Evolutionary conservation across 148 eudicot species (phyloP).

Genomic region (Hydrangea macrophylla): DNA sequence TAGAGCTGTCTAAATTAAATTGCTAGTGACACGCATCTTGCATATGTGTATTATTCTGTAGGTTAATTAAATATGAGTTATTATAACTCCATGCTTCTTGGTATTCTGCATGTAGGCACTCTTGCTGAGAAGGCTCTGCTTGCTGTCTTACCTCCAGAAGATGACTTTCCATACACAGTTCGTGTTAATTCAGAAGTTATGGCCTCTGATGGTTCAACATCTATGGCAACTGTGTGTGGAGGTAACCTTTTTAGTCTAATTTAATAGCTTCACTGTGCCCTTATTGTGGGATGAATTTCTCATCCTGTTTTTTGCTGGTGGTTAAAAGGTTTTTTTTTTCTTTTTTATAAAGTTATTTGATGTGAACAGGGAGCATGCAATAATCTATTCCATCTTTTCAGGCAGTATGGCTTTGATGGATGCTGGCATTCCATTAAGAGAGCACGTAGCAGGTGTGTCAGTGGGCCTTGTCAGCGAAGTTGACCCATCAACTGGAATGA

Average conservation of each 20-base stretch:
- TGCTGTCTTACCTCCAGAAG: conserved; percentile 94
- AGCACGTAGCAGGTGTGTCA: conserved; percentile 94
- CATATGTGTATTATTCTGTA: background rate
- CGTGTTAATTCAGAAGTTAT: conserved; percentile 97
- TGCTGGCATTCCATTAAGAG: conserved; percentile 84
- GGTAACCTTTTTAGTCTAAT: conserved; percentile 42
- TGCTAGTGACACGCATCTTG: background rate
- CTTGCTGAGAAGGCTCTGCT: conserved; percentile 98
- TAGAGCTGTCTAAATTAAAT: background rate
- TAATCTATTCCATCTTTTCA: conserved; percentile 18
- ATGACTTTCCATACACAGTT: conserved; percentile 64
- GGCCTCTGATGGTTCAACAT: conserved; percentile 99
- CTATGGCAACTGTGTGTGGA: conserved; percentile 99
- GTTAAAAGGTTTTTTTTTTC: no score
- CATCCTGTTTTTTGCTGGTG: background rate
- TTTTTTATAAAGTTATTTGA: no score
- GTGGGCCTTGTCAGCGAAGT: conserved; percentile 88
- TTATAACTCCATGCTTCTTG: background rate
- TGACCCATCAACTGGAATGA: conserved; percentile 65
- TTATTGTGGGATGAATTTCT: background rate
- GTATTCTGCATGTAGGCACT: conserved; percentile 56
- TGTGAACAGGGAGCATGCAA: background rate
- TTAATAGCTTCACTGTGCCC: conserved; percentile 4
- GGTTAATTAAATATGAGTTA: background rate
- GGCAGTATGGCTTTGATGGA: conserved; percentile 99